Conservation (phyloP, 257 asterid genomes). For the Solanum lycopersicoides region DNA sequence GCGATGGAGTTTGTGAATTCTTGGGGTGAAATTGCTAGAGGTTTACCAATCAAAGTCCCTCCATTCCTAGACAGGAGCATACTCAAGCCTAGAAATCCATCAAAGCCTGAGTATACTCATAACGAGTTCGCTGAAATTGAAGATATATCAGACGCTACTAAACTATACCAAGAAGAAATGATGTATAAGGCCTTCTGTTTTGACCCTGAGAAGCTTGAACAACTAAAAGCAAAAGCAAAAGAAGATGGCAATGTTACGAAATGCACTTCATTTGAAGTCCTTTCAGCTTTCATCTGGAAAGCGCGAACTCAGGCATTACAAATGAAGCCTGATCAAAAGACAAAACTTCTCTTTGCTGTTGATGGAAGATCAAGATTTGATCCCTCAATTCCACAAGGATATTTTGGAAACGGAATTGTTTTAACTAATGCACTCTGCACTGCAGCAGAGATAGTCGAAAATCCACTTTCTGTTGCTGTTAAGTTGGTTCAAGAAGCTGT, state of each 20-base stretch:
- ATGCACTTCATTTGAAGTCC: slow-evolving; percentile 81
- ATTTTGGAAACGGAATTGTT: too few relatives aligned
- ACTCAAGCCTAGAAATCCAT: slow-evolving; percentile 57
- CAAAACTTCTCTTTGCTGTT: too few relatives aligned
- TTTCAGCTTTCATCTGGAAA: slow-evolving; percentile 69
- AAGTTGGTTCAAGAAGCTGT: too few relatives aligned
- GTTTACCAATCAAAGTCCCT: slow-evolving; percentile 32
- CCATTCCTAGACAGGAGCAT: slow-evolving; percentile 76
- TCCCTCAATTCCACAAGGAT: too few relatives aligned
- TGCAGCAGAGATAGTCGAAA: too few relatives aligned
- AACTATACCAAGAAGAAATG: slow-evolving; percentile 59
- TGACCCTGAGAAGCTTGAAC: slow-evolving; percentile 43
- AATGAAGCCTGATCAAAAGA: slow-evolving; percentile 7
- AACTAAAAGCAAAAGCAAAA: slow-evolving; percentile 15
- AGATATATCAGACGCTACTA: slow-evolving; percentile 45
- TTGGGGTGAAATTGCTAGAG: slow-evolving; percentile 78
- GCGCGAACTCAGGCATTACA: slow-evolving; percentile 54
- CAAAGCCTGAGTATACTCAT: slow-evolving; percentile 53
- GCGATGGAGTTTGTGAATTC: slow-evolving; percentile 86
- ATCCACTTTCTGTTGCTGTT: too few relatives aligned
- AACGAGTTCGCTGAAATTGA: slow-evolving; percentile 64
- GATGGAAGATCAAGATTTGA: too few relatives aligned
- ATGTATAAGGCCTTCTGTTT: slow-evolving; percentile 60
- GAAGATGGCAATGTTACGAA: slow-evolving; percentile 30
- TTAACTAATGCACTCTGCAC: too few relatives aligned